Evolutionary conservation across 1,284 basidiomycete species (phyloP).

Genomic region (Blastosporella zonata): DNA sequence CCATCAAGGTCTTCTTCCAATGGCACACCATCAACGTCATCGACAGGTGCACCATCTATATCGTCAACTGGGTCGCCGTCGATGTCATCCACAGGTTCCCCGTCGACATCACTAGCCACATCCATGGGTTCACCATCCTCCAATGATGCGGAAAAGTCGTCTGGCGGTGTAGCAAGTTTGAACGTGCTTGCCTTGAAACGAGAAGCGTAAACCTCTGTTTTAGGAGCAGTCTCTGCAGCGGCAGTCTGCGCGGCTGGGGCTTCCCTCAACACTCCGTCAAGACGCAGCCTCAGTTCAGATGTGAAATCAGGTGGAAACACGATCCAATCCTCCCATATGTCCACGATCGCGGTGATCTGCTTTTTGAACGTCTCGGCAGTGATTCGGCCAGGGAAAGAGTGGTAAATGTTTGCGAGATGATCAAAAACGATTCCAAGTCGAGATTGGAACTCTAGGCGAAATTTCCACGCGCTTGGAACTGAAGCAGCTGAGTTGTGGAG

Average conservation of each 20-base stretch:
- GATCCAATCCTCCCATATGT: conserved; percentile 97
- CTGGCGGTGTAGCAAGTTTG: conserved; percentile 51
- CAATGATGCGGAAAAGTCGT: conserved; percentile 25
- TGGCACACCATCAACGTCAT: conserved; percentile 39
- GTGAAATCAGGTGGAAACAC: conserved; percentile 87
- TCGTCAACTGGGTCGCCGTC: conserved; percentile 49
- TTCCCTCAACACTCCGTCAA: conserved; percentile 58
- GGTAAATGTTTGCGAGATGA: conserved; percentile 89
- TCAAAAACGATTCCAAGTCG: conserved; percentile 88
- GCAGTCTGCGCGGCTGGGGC: conserved; percentile 29
- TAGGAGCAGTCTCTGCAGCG: conserved; percentile 28
- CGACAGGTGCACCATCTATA: conserved; percentile 39
- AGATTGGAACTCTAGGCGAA: conserved; percentile 86
- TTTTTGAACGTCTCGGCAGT: conserved; percentile 93
- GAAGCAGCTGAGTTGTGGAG: conserved; percentile 93
- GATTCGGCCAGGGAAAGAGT: conserved; percentile 88
- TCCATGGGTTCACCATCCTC: conserved; percentile 47
- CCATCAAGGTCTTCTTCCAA: conserved; percentile 55
- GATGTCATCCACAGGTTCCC: conserved; percentile 37
- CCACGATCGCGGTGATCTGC: conserved; percentile 81
- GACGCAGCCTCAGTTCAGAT: conserved; percentile 61
- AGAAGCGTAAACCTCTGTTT: conserved; percentile 41
- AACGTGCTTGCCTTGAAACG: conserved; percentile 81
- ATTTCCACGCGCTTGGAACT: conserved; percentile 91
- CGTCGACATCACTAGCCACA: conserved; percentile 37